phyloP scores from a whole-genome alignment of 106 monocot genomes.

The Dendrobium officinale region DNA sequence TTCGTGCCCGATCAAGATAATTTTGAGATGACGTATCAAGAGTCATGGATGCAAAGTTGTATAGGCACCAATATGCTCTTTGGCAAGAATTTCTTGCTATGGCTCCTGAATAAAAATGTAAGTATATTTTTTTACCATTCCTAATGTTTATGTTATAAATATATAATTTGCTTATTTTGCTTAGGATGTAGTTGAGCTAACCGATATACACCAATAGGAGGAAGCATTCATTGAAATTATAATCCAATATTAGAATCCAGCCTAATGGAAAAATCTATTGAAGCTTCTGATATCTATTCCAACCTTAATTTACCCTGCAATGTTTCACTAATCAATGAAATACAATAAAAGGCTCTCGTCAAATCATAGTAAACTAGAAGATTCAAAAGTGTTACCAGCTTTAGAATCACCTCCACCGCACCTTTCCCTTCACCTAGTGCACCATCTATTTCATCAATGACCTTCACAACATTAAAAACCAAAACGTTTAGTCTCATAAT shows the following conservation, averaged over 20 bases:
- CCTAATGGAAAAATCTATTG: background rate
- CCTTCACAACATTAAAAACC: constrained; percentile 24
- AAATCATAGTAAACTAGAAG: background rate
- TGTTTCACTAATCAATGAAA: background rate
- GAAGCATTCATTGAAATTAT: background rate
- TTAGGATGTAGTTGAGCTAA: background rate
- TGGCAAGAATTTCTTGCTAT: too few species aligned
- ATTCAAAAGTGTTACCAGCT: constrained; percentile 49
- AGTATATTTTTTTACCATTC: too few species aligned
- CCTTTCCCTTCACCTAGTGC: constrained; percentile 96
- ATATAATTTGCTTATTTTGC: too few species aligned
- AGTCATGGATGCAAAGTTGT: too few species aligned
- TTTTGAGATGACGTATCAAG: too few species aligned
- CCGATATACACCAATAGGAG: background rate
- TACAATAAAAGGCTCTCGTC: background rate
- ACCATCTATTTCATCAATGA: constrained; percentile 99
- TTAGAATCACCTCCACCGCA: constrained; percentile 86
- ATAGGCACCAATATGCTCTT: too few species aligned
- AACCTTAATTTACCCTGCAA: background rate
- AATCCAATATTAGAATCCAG: background rate
- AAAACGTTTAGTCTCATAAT: background rate
- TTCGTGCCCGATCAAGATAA: too few species aligned
- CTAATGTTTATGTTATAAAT: too few species aligned
- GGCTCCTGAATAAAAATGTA: too few species aligned
- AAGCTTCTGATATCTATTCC: background rate